Evolutionary conservation across 768 basidiomycete genomes (phyloP).

Genomic region (Neoboletus subvelutipes): DNA sequence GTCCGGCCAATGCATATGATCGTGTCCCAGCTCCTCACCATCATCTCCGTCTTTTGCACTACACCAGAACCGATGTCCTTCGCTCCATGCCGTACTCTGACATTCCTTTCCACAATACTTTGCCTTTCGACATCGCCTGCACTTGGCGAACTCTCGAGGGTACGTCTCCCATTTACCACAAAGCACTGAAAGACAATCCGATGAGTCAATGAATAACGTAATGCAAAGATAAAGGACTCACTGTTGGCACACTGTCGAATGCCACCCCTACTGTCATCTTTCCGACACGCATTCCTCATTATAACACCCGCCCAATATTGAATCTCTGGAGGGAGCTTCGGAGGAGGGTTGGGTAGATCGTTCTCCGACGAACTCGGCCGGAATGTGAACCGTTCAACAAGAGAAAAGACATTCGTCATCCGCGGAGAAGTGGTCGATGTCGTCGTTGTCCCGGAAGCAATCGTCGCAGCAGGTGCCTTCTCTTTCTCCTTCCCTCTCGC

Average conservation of each 20-base stretch:
- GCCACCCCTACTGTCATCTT: conserved; percentile 90
- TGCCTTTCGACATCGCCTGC: conserved; percentile 91
- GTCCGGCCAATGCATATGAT: conserved; percentile 21
- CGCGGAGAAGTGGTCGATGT: conserved; percentile 26
- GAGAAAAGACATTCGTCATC: conserved; percentile 91
- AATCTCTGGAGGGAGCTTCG: conserved; percentile 81
- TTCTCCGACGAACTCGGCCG: conserved; percentile 82
- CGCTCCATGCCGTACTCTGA: conserved; percentile 94
- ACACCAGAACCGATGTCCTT: conserved; percentile 96
- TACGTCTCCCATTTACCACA: conserved; percentile 94
- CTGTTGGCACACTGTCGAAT: conserved; percentile 98
- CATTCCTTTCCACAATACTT: conserved; percentile 99
- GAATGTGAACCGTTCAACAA: conserved; percentile 96
- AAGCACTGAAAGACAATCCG: conserved; percentile 54
- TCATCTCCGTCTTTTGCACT: conserved; percentile 61
- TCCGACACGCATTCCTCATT: conserved; percentile 98
- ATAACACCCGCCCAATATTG: conserved; percentile 99
- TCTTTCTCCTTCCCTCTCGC: conserved; percentile 52
- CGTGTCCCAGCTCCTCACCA: conserved; percentile 32
- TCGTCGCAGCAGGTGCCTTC: conserved; percentile 19
- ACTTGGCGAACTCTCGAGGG: conserved; percentile 96
- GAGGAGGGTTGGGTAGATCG: conserved; percentile 65
- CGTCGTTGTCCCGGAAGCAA: conserved; percentile 20
- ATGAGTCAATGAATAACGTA: conserved; percentile 1
- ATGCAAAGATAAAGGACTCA: conserved; percentile 38